Conservation (phyloP, 2,329 filamentous ascomycete species). For the Claviceps purpurea region DNA sequence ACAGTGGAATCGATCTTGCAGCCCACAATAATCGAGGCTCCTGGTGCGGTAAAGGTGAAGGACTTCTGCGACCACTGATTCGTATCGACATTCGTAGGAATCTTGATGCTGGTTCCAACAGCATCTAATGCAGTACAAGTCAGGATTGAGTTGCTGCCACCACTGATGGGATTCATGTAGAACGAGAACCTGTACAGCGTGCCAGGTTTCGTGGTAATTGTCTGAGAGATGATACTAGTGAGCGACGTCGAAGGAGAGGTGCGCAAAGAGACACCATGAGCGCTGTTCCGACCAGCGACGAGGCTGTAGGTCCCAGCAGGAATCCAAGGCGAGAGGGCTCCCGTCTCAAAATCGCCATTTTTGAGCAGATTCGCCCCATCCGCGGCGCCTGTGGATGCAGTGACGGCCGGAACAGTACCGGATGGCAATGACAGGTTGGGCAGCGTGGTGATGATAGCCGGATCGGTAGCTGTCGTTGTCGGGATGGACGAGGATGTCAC, state of each 20-base stretch:
- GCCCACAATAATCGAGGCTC: too few species aligned
- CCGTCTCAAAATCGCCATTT: background rate
- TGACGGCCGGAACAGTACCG: background rate
- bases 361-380: background rate
- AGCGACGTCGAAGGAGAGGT: background rate
- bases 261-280: background rate
- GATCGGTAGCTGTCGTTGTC: too few species aligned
- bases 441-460: background rate
- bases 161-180: background rate
- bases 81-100: background rate
- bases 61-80: background rate
- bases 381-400: background rate
- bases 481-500: too few species aligned
- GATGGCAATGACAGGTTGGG: background rate
- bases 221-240: background rate
- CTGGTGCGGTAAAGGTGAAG: background rate
- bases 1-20: too few species aligned
- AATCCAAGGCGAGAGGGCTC: background rate
- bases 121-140: background rate
- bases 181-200: background rate
- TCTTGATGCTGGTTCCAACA: background rate
- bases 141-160: background rate
- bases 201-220: background rate
- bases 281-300: background rate
- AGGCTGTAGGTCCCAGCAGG: background rate